Evolutionary conservation across 805 yeast genomes (phyloP), one percentile per base, ranked within the genome.

Genomic region (Monosporozyma solicola): DNA sequence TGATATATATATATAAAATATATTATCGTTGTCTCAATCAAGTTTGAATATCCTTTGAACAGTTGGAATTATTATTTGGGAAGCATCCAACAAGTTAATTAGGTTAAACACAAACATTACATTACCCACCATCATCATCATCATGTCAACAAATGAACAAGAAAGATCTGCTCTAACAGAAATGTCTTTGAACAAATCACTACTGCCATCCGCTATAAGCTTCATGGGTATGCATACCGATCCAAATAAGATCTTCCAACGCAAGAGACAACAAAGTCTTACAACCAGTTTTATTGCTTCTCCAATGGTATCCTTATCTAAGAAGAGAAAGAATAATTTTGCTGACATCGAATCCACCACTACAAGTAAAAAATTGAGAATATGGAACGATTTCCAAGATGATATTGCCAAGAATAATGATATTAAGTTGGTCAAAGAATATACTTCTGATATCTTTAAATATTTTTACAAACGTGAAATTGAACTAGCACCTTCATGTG

Each of bases 401-500:
- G 92, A 85, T 65, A 87, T 90, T 16, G 68, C 85, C 57, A 89
- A 24, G 8, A 31, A 43, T 3, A 43, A 43, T 43, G 48, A 46
- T 22, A 32, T 31, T 32, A 32, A 46, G 15, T 32, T 90, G 96
- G 96, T 85, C 20, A 78, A 46, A 51, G 99, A 92, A 69, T 92
- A 92, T 69, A 90, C 85, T 41, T 78, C 74, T 57, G 97, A 91
- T 55, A 91, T 92, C 51, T 90, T 88, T 70, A 82, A 76, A 15
- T 87, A 85, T 67, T 74, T 92, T 57, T 81, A 82, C 61, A 78
- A 76, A 59, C 74, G 82, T 55, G 96, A 90, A 69, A 60, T 69
- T 45, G 75, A 78, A 62, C 86, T 88, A 48, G 72, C 83, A 59
- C 95, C 89, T 2, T 84, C 80, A 58, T 68, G 85, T 13, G 77